Evolutionary conservation across 2,329 filamentous ascomycete species (phyloP).

Genomic region (Bipolaris bicolor): DNA sequence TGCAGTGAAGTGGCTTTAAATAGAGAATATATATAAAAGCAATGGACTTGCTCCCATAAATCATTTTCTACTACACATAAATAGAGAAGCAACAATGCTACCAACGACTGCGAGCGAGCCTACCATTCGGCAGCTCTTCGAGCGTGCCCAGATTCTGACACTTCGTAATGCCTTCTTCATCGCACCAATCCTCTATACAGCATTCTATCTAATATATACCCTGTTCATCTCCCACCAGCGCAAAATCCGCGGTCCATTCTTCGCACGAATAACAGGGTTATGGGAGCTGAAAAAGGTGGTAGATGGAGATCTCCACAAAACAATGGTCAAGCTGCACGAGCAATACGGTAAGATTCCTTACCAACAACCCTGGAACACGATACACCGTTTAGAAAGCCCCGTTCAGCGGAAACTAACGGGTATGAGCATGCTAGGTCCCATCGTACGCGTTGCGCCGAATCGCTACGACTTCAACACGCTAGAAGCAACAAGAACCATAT

Average conservation of each 20-base stretch:
- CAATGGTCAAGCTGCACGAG: neutral
- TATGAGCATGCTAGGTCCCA: neutral
- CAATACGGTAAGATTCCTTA: neutral
- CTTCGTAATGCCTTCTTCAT: neutral
- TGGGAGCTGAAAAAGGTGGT: neutral
- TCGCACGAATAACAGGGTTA: neutral
- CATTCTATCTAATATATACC: neutral
- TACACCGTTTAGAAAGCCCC: neutral
- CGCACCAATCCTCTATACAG: neutral
- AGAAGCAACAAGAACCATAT: neutral
- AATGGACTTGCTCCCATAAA: neutral
- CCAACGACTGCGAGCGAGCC: neutral
- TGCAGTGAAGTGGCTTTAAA: neutral
- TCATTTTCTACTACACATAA: neutral
- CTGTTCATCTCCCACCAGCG: neutral
- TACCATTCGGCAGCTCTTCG: neutral
- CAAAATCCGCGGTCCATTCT: neutral
- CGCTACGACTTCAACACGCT: neutral
- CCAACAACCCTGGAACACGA: neutral
- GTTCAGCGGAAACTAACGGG: neutral
- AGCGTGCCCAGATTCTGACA: neutral
- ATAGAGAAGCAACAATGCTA: neutral
- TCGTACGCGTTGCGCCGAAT: neutral
- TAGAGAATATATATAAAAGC: neutral
- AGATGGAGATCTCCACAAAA: neutral